Evolutionary conservation across 345 rosid species (phyloP), one percentile per base, ranked within the genome.

Genomic region (Mallotus nudiflorus): DNA sequence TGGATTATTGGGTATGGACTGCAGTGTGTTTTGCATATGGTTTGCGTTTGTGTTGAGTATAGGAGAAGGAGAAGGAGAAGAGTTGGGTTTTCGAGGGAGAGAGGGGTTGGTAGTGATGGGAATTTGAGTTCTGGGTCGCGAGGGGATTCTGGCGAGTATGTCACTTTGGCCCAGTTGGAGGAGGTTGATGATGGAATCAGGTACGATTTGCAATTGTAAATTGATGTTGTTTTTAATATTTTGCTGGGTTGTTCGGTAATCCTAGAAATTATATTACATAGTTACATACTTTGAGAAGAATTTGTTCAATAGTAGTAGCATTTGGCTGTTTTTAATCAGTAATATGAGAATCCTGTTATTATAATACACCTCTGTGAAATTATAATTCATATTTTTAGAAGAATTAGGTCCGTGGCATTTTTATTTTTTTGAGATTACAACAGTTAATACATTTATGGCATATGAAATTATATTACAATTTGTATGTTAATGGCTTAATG

Each of bases 11-110:
- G 99, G 12, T 92, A 95, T 57, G 96, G 87, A 10, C 18, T 85
- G 67, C 99, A 92, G 79, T 95, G 99, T 56, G 78, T 89, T 46
- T 42, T 95, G 84, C 98, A 92, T 78, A 87, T 92, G 93, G 82
- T 73, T 72, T 95, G 97, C 70, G 96, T 95, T 5, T 82, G 84
- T 33, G 84, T 82, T 62, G 97, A 90, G 89, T 95, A 87, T 79
- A 74, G 84, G 82, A 83, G 91, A 81, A 76, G 89, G 77, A 74
- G 85, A 72, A 83, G 85, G 75, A 83, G 81, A 59, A 83, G 81
- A 59, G 60, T 69, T 3, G 74, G 67, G 20, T 63, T 63, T 56
- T n/a, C n/a, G n/a, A n/a, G n/a, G n/a, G n/a, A n/a, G n/a, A n/a
- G n/a, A n/a, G 73, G 69, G 73, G 5, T 52, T 46, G 68, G 72